Percentiles rank a stretch among this genome's conserved stretches.
Evolutionary conservation across 441 rosid genomes (phyloP).

Genomic region (Syzygium malaccense): DNA sequence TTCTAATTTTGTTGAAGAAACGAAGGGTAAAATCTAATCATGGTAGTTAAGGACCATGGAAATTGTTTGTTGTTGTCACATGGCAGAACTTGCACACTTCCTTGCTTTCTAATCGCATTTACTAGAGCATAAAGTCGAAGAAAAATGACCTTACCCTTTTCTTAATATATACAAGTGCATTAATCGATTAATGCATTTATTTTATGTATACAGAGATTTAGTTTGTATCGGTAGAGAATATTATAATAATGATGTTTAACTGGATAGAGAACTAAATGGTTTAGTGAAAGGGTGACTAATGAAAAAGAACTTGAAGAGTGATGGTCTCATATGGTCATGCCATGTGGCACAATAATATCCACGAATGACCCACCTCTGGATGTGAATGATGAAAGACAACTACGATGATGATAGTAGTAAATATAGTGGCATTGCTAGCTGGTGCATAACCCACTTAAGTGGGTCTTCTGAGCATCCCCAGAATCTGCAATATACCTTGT

Average conservation of each 20-base stretch:
- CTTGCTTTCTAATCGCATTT: background rate
- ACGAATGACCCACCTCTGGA: background rate
- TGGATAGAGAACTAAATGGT: background rate
- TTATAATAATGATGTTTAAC: background rate
- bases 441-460: background rate
- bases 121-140: background rate
- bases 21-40: background rate
- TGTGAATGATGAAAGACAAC: background rate
- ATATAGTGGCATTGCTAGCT: background rate
- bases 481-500: background rate
- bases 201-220: background rate
- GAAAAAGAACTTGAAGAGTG: background rate
- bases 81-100: background rate
- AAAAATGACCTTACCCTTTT: background rate
- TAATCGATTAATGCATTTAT: background rate
- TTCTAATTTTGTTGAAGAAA: background rate
- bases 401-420: background rate
- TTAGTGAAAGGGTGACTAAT: background rate
- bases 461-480: background rate
- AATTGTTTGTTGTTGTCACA: background rate
- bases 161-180: background rate
- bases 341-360: background rate
- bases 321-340: background rate
- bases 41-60: background rate
- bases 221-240: background rate